Percentiles rank a stretch among this genome's conserved stretches.
Conservation (phyloP, 805 yeast genomes). For the Blastobotrys americana region DNA sequence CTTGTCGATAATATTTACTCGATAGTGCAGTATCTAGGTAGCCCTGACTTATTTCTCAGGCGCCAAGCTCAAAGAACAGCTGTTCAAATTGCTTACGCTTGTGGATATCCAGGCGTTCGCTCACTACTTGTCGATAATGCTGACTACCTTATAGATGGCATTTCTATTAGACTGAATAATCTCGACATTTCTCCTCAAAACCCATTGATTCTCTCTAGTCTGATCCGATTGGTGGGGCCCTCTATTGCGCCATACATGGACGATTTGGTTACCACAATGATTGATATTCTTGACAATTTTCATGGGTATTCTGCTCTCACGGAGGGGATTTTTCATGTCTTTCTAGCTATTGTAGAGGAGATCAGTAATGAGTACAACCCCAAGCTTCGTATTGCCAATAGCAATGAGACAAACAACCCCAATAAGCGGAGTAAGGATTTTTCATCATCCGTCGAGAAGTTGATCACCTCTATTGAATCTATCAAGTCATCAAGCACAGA, state of each 20-base stretch:
- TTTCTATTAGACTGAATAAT: constrained; percentile 63
- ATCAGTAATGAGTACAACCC: constrained; percentile 10
- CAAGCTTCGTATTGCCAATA: constrained; percentile 22
- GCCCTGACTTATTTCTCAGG: constrained; percentile 39
- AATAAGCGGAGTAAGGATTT: neutral
- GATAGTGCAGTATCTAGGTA: constrained; percentile 64
- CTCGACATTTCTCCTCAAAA: constrained; percentile 70
- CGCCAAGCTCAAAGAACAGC: constrained; percentile 49
- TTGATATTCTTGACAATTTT: constrained; percentile 70
- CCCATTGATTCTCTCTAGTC: constrained; percentile 58
- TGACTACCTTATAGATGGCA: constrained; percentile 73
- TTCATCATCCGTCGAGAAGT: constrained; percentile 31
- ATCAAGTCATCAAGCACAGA: constrained; percentile 6
- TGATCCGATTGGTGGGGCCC: constrained; percentile 65
- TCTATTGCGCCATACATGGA: constrained; percentile 55
- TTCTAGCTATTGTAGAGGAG: constrained; percentile 28
- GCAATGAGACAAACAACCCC: constrained; percentile 4
- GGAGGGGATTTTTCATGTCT: constrained; percentile 66
- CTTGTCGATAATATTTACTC: constrained; percentile 68
- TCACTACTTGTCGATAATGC: constrained; percentile 55
- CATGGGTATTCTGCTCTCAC: constrained; percentile 73
- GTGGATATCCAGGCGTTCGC: constrained; percentile 47
- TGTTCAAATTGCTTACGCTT: constrained; percentile 40
- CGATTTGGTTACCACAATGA: constrained; percentile 69
- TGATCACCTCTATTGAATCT: neutral